A percentile compares a stretch with the other conserved stretches of the same genome.
phyloP scores from a whole-genome alignment of 768 basidiomycete species.

The Floccularia luteovirens region DNA sequence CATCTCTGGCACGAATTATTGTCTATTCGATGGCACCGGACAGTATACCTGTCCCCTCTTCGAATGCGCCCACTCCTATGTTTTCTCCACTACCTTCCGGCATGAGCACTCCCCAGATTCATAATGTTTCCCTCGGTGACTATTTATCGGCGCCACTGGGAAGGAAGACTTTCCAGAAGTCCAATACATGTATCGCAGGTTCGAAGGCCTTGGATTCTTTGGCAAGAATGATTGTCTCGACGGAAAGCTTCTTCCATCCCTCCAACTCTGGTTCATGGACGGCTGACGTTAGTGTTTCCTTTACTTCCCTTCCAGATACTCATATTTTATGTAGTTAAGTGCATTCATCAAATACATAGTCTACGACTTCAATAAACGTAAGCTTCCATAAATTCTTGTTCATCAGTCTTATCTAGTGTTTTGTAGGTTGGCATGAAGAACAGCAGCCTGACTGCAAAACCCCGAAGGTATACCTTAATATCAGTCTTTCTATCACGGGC shows the following conservation, averaged over 20 bases:
- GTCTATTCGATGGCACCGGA: conserved; percentile 84
- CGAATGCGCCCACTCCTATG: conserved; percentile 63
- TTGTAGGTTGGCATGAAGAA: conserved; percentile 74
- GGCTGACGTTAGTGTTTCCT: conserved; percentile 41
- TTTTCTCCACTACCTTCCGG: conserved; percentile 67
- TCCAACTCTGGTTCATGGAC: conserved; percentile 85
- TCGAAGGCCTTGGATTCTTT: conserved; percentile 81
- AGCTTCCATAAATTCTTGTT: conserved; percentile 3
- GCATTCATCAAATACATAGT: conserved; percentile 83
- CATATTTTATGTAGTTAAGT: conserved; percentile 41
- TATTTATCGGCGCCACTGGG: conserved; percentile 53
- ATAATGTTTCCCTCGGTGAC: conserved; percentile 38
- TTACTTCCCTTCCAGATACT: neutral
- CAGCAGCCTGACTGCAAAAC: conserved; percentile 74
- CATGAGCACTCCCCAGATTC: conserved; percentile 47
- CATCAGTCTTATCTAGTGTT: conserved; percentile 4
- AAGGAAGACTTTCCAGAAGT: conserved; percentile 32
- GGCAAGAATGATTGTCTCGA: conserved; percentile 78
- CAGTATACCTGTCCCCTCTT: conserved; percentile 44
- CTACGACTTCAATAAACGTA: conserved; percentile 80
- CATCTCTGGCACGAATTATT: conserved; percentile 76
- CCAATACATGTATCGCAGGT: conserved; percentile 67
- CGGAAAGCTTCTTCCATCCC: conserved; percentile 89
- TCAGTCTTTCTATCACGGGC: neutral
- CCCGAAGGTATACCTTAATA: conserved; percentile 36